Evolutionary conservation across 1,284 basidiomycete species (phyloP).

Genomic region (Sporisorium scitamineum): DNA sequence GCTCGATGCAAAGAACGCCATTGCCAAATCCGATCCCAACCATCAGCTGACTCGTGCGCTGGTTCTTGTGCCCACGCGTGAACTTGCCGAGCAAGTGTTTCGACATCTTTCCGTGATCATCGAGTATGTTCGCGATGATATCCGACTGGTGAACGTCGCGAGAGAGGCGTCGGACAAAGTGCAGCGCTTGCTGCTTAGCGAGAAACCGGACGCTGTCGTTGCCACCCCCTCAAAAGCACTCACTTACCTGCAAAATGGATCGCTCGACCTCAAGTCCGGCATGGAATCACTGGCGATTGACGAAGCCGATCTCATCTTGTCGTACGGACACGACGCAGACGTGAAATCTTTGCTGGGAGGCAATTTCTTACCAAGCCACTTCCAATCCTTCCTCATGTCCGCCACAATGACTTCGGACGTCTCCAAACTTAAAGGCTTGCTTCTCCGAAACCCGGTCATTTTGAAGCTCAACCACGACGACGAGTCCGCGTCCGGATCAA

Average conservation of each 20-base stretch:
- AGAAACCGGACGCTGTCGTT: conserved; percentile 91
- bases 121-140: conserved; percentile 79
- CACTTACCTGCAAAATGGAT: conserved; percentile 81
- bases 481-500: conserved; percentile 32
- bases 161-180: conserved; percentile 75
- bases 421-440: conserved; percentile 86
- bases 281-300: conserved; percentile 94
- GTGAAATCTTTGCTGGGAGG: conserved; percentile 85
- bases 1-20: conserved; percentile 77
- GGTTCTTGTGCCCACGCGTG: conserved; percentile 92
- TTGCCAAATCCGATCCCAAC: conserved; percentile 69
- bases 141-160: conserved; percentile 83
- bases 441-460: conserved; percentile 86
- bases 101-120: conserved; percentile 78
- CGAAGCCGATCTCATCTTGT: conserved; percentile 96
- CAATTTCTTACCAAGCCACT: conserved; percentile 80
- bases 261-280: conserved; percentile 67
- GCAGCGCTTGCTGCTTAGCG: conserved; percentile 85
- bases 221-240: conserved; percentile 89
- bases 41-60: conserved; percentile 80
- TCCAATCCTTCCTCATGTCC: conserved; percentile 96
- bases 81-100: conserved; percentile 90
- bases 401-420: conserved; percentile 98
- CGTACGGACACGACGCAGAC: conserved; percentile 94
- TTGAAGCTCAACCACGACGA: conserved; percentile 47